Conservation (phyloP, 2,329 filamentous ascomycete genomes). For the Pezizomycotina sp. region DNA sequence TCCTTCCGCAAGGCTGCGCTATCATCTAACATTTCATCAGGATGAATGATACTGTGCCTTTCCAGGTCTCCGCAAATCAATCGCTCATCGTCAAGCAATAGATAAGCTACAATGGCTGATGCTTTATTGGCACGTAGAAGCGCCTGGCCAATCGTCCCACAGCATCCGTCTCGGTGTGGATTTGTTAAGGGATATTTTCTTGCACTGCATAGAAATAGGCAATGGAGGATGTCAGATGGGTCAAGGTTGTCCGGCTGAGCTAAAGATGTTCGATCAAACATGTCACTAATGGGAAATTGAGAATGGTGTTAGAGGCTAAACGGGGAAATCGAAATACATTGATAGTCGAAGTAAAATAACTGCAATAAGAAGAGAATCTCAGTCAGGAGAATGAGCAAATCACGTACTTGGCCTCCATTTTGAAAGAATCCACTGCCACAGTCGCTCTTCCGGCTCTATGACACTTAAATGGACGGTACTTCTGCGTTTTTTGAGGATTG, state of each 20-base stretch:
- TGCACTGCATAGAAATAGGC: not conserved
- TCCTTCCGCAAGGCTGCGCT: not conserved
- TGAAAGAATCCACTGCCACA: constrained; percentile 66
- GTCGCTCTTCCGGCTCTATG: constrained; percentile 41
- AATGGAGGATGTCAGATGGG: not conserved
- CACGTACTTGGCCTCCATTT: constrained; percentile 65
- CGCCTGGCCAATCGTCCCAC: constrained; percentile 32
- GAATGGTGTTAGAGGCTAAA: constrained; percentile 11
- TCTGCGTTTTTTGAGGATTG: constrained; percentile 49
- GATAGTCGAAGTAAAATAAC: too few species aligned
- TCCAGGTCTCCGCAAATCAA: not conserved
- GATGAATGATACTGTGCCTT: not conserved
- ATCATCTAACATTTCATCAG: constrained; percentile 3
- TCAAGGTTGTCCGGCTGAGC: not conserved
- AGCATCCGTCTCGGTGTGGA: constrained; percentile 16
- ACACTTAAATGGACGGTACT: constrained; percentile 49
- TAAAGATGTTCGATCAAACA: not conserved
- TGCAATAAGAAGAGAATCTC: too few species aligned
- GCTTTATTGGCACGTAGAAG: constrained; percentile 27
- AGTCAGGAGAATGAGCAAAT: constrained; percentile 3
- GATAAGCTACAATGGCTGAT: constrained; percentile 30
- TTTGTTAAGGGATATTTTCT: not conserved
- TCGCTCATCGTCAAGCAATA: constrained; percentile 28
- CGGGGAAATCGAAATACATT: constrained; percentile 20
- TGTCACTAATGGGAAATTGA: not conserved